Evolutionary conservation across 495 filamentous ascomycete genomes (phyloP).

Genomic region (Saxispiralis lemnorum): DNA sequence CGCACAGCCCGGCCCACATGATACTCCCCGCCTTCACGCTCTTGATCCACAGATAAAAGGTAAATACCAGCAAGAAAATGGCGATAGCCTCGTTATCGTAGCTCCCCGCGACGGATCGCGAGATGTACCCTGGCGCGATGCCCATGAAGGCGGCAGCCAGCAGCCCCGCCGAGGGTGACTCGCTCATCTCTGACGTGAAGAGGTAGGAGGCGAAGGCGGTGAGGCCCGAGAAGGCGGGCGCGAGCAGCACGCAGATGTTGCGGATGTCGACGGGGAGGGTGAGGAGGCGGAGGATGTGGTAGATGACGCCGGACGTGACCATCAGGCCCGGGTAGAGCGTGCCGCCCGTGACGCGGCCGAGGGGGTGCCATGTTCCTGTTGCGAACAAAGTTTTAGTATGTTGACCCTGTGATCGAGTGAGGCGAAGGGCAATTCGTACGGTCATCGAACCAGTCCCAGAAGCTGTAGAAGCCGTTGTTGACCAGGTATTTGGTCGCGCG

Average conservation of each 20-base stretch:
- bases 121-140: conserved; percentile 94
- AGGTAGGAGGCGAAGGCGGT: conserved; percentile 90
- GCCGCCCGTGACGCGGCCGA: conserved; percentile 94
- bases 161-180: conserved; percentile 80
- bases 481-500: conserved; percentile 94
- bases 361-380: conserved; percentile 91
- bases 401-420: background rate
- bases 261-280: conserved; percentile 94
- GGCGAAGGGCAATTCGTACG: conserved; percentile 32
- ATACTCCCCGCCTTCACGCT: conserved; percentile 87
- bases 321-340: conserved; percentile 97
- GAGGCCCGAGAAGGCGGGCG: conserved; percentile 86
- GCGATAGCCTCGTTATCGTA: conserved; percentile 99
- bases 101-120: conserved; percentile 88
- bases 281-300: conserved; percentile 79
- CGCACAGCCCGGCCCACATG: conserved; percentile 87
- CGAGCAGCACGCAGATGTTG: conserved; percentile 94
- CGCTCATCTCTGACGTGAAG: conserved; percentile 88
- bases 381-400: conserved; percentile 3
- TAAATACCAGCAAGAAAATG: conserved; percentile 95
- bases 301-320: conserved; percentile 96
- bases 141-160: conserved; percentile 94
- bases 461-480: conserved; percentile 90
- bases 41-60: conserved; percentile 98
- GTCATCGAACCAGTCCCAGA: conserved; percentile 99